Evolutionary conservation across 2,329 filamentous ascomycete genomes (phyloP), one percentile per base, ranked within the genome.

Genomic region (Phaeomoniella chlamydospora): DNA sequence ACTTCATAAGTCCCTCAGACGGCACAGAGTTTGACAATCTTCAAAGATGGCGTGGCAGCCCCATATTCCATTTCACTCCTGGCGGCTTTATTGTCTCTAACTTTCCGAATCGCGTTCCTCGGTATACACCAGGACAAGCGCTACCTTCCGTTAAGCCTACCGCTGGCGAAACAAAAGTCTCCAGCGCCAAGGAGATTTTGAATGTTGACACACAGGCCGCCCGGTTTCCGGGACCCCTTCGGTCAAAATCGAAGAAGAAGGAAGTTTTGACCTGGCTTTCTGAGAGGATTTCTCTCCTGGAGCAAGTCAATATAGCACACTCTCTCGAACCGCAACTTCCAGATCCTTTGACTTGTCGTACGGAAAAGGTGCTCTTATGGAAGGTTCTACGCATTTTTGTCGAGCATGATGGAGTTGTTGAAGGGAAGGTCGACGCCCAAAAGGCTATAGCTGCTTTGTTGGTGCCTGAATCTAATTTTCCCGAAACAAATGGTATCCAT

Each of bases 231-330:
- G 90, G 90, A 0, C 90, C 92, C 3, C 62, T 98, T 17, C 86
- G 80, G 55, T 72, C 77, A 29, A 96, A 94, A 53, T 76, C 78
- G 2, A 96, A 94, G 67, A 98, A 98, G 67, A 98, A 96, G 62
- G 88, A 98, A 37, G 72, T 85, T 0, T 48, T 87, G 31, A 58
- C 74, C 2, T 98, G 92, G 90, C 65, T 98, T 31, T 72, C 68
- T 3, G 64, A 70, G 40, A 84, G 79, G 36, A 88, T 96, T 38
- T 77, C 83, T 26, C 62, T 63, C 1, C 59, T 94, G 22, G 83
- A 92, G 51, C 71, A 66, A 31, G 45, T 53, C 35, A 52, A 58
- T 19, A 44, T 57, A 3, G 45, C 41, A 31, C 47, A 67, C 58
- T 37, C 53, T 61, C 35, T 73, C 61, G 33, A 70, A 60, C 45